Evolutionary conservation across 192 early-diverging fungal species (phyloP).

Genomic region (Linnemannia hyalina): DNA sequence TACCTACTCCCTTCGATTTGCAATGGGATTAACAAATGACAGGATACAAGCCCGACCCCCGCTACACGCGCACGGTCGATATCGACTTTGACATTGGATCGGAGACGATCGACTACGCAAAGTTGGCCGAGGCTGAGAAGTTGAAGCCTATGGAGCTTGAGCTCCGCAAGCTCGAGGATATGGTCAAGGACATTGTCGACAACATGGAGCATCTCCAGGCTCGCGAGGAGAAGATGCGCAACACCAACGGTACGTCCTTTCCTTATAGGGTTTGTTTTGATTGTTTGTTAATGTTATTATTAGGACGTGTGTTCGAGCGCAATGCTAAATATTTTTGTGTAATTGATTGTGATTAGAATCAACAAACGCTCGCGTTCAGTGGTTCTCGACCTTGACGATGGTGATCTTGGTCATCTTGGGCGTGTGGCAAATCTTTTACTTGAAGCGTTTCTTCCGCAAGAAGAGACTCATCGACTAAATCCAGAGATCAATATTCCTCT

Average conservation of each 20-base stretch:
- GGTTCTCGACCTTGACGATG: slow-evolving; percentile 84
- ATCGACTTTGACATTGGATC: slow-evolving; percentile 89
- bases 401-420: slow-evolving; percentile 79
- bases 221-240: slow-evolving; percentile 87
- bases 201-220: slow-evolving; percentile 89
- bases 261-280: not conserved
- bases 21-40: not conserved
- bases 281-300: not conserved
- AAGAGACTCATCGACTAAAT: slow-evolving; percentile 87
- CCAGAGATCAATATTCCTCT: not conserved
- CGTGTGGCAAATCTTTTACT: slow-evolving; percentile 91
- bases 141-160: slow-evolving; percentile 92
- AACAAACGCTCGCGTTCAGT: slow-evolving; percentile 91
- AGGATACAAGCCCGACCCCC: slow-evolving; percentile 64
- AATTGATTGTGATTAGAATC: slow-evolving; percentile 68
- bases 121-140: slow-evolving; percentile 82
- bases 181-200: slow-evolving; percentile 81
- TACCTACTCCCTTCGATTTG: not conserved
- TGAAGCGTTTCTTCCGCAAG: slow-evolving; percentile 89
- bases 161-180: slow-evolving; percentile 82
- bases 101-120: slow-evolving; percentile 81
- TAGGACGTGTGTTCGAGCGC: not conserved
- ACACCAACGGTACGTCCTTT: slow-evolving; percentile 80
- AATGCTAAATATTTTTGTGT: too few species aligned
- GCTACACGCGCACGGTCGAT: slow-evolving; percentile 75